Evolutionary conservation across 2,329 filamentous ascomycete species (phyloP).

Genomic region (Botrytis porri): DNA sequence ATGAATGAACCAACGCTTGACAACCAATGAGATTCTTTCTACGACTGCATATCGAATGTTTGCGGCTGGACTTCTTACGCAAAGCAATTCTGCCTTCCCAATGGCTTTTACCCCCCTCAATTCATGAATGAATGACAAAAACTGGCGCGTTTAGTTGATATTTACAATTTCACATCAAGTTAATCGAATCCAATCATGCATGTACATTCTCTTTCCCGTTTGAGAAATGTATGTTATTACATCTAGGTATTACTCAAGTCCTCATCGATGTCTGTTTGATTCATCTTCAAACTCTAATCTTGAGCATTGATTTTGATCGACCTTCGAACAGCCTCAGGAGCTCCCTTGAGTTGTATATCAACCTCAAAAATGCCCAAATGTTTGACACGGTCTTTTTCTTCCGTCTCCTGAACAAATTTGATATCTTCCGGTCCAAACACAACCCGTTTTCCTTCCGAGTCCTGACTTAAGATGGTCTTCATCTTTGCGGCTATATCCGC

Average conservation of each 20-base stretch:
- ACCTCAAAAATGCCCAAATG: slow-evolving; percentile 51
- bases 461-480: slow-evolving; percentile 47
- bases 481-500: slow-evolving; percentile 50
- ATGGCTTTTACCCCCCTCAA: not conserved
- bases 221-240: slow-evolving; percentile 23
- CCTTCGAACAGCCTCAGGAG: slow-evolving; percentile 42
- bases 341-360: slow-evolving; percentile 49
- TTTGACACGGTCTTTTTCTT: slow-evolving; percentile 47
- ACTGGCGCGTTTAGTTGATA: not conserved
- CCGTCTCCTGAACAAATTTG: slow-evolving; percentile 44
- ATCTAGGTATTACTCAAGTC: slow-evolving; percentile 12
- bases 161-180: not conserved
- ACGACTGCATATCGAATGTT: not conserved
- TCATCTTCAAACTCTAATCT: slow-evolving; percentile 28
- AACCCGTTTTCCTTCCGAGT: slow-evolving; percentile 50
- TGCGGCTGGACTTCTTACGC: not conserved
- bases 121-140: not conserved
- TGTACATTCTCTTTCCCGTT: not conserved
- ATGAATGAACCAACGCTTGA: not conserved
- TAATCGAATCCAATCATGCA: not conserved
- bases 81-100: not conserved
- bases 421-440: slow-evolving; percentile 50
- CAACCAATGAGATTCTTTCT: not conserved
- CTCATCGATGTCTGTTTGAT: not conserved
- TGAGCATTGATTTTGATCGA: slow-evolving; percentile 43